Conservation (phyloP, 2,329 filamentous ascomycete genomes). For the Colletotrichum cereale region DNA sequence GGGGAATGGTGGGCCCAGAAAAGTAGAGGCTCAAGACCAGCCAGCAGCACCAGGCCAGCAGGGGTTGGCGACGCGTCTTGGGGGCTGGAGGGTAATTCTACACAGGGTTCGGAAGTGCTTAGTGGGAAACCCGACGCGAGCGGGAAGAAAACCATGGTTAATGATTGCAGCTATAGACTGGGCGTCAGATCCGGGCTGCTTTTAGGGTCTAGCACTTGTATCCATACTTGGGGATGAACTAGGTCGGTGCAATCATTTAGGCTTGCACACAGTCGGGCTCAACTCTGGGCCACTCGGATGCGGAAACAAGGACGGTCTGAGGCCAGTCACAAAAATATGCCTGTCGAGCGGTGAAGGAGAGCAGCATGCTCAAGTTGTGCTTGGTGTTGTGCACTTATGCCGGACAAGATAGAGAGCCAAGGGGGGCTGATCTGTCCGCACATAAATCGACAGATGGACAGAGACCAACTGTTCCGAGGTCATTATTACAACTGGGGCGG, state of each 20-base stretch:
- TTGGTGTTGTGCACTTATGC: neutral
- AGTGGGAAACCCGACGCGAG: neutral
- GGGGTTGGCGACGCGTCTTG: neutral
- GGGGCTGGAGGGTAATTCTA: neutral
- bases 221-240: neutral
- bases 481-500: neutral
- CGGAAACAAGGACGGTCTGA: neutral
- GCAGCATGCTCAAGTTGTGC: neutral
- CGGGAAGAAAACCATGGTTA: neutral
- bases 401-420: neutral
- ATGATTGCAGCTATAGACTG: neutral
- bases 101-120: constrained; percentile 1
- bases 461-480: neutral
- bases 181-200: neutral
- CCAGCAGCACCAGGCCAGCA: neutral
- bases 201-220: neutral
- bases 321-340: neutral
- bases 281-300: neutral
- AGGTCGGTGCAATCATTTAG: neutral
- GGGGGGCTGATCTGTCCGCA: neutral
- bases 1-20: neutral
- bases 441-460: neutral
- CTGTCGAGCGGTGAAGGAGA: neutral
- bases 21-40: neutral
- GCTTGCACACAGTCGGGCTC: neutral